A percentile compares a stretch with the other conserved stretches of the same genome.
Evolutionary conservation across 169 alveolate genomes (phyloP).

Genomic region (Plasmodium chabaudi): DNA sequence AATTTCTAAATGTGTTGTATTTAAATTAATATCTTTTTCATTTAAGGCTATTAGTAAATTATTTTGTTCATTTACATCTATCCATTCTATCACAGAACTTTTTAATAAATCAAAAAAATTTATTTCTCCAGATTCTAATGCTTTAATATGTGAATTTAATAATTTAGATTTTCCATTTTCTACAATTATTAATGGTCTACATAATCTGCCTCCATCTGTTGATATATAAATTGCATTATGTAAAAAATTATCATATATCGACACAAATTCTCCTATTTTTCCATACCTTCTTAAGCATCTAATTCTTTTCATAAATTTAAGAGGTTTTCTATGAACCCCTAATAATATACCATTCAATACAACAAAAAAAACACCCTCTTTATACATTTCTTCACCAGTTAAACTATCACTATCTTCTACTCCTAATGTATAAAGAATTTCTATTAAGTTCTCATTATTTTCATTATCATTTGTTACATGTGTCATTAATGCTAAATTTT

Average conservation of each 20-base stretch:
- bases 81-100: conserved; percentile 97
- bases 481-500: conserved; percentile 97
- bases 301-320: conserved; percentile 90
- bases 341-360: conserved; percentile 96
- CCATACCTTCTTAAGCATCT: conserved; percentile 97
- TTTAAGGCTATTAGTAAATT: conserved; percentile 95
- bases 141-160: conserved; percentile 75
- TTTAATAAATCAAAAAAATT: conserved; percentile 79
- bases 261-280: conserved; percentile 96
- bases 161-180: conserved; percentile 93
- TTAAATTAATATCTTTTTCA: conserved; percentile 90
- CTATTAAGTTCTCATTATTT: conserved; percentile 84
- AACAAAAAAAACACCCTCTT: conserved; percentile 89
- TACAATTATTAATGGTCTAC: conserved; percentile 98
- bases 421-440: conserved; percentile 85
- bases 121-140: conserved; percentile 86
- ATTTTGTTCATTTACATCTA: conserved; percentile 99
- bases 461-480: conserved; percentile 98
- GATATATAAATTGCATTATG: conserved; percentile 96
- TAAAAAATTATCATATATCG: conserved; percentile 93
- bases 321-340: conserved; percentile 94
- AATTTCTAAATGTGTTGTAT: conserved; percentile 98
- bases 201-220: conserved; percentile 99
- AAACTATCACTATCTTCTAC: conserved; percentile 86
- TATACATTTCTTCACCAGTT: conserved; percentile 81